phyloP scores from a whole-genome alignment of 225 moss, liverwort and hornwort genomes.

The Physcomitrium patens region DNA sequence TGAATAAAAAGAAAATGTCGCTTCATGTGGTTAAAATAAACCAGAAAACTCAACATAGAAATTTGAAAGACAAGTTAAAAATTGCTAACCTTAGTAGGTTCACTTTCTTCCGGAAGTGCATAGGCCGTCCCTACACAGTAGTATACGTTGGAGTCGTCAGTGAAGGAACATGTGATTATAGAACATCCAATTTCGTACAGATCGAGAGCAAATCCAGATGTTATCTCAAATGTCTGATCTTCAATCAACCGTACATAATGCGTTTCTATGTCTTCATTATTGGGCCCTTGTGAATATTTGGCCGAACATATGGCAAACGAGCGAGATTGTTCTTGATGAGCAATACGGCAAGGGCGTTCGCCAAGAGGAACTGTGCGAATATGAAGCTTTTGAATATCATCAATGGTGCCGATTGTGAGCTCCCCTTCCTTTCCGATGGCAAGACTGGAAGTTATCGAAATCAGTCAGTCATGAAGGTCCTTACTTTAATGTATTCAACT shows the following conservation, averaged over 20 bases:
- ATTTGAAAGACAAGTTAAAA: constrained; percentile 19
- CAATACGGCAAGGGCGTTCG: constrained; percentile 90
- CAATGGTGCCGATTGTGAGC: constrained; percentile 96
- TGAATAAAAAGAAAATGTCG: background rate
- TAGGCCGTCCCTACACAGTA: constrained; percentile 98
- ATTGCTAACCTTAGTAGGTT: constrained; percentile 82
- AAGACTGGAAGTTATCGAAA: constrained; percentile 61
- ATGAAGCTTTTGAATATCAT: constrained; percentile 97
- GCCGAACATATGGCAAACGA: constrained; percentile 95
- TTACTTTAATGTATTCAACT: background rate
- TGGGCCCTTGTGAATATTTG: constrained; percentile 75
- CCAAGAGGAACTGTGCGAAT: constrained; percentile 92
- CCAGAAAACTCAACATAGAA: constrained; percentile 2
- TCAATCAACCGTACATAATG: constrained; percentile 90
- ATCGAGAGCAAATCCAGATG: constrained; percentile 80
- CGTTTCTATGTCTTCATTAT: constrained; percentile 91
- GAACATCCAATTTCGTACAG: constrained; percentile 95
- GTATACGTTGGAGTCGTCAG: constrained; percentile 84
- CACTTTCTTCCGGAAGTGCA: constrained; percentile 93
- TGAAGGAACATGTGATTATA: constrained; percentile 92
- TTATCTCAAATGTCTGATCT: constrained; percentile 95
- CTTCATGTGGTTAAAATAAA: background rate
- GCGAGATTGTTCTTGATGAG: constrained; percentile 91
- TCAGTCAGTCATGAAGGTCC: constrained; percentile 1
- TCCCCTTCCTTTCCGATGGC: constrained; percentile 98